Base-by-base conservation (phyloP, 305 asterid genomes). In the Fraxinus latifolia region DNA sequence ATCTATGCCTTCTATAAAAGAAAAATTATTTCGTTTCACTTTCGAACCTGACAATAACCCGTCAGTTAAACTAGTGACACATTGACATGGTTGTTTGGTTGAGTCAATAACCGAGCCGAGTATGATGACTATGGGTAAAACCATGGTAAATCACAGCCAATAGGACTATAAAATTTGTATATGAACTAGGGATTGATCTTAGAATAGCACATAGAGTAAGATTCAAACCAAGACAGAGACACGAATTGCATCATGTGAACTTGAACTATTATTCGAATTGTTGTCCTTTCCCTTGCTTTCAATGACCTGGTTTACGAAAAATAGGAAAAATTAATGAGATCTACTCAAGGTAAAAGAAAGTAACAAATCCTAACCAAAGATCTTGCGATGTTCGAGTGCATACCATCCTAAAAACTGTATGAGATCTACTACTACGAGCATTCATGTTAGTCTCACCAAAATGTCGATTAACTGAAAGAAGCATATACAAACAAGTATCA, bases 401-500 rank as follows among this genome's bases (percentile, higher is more conserved):
- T 91, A 96, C 99, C 99, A 96, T 96, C 88, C 99, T 90, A 89
- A 96, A 96, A 74, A 96, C 91, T 77, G 98, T 92, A 88, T 96
- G 99, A 58, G 98, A 96, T 89, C 99, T 87, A 82, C 98, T 93
- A 88, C 99, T 96, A 79, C 96, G 92, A 77, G 93, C 95, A 88
- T 96, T 96, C 99, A 96, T 94, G 90, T 93, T 96, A 33, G 99
- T 96, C 77, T 94, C 97, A 78, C 99, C 99, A 86, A 96, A 96
- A 84, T 96, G 99, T 90, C 98, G 91, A 86, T 93, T 93, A 77
- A 88, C 99, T 94, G 97, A 91, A 77, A 78, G 70, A 79, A 85
- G 3, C 4, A 39, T 36, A 42, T 6, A n/a, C 74, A 85, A 74
- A 73, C 27, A 68, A 37, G 68, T 36, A 23, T 72, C 42, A 82